phyloP scores from a whole-genome alignment of 2,329 filamentous ascomycete species.

The Laburnicola sp. region DNA sequence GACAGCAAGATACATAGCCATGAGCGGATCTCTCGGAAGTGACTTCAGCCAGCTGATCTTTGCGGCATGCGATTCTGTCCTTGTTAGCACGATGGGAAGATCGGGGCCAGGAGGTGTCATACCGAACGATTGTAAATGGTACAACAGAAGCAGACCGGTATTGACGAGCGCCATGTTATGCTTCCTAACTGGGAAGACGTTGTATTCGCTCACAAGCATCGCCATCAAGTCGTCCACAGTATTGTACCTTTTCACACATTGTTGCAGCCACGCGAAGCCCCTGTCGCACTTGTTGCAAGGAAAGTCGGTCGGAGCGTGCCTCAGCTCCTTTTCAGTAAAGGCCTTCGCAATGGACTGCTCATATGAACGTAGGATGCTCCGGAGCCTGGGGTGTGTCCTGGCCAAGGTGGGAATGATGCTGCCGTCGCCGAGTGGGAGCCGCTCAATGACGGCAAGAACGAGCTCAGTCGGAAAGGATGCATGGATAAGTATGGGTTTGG shows the following conservation, averaged over 20 bases:
- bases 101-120: not conserved
- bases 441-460: slow-evolving; percentile 30
- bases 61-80: slow-evolving; percentile 15
- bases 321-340: slow-evolving; percentile 31
- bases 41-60: slow-evolving; percentile 28
- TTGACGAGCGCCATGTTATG: slow-evolving; percentile 34
- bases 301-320: slow-evolving; percentile 35
- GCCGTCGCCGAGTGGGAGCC: slow-evolving; percentile 31
- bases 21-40: slow-evolving; percentile 28
- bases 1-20: slow-evolving; percentile 33
- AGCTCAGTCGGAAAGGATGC: slow-evolving; percentile 32
- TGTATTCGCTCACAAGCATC: slow-evolving; percentile 28
- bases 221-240: slow-evolving; percentile 38
- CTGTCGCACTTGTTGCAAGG: slow-evolving; percentile 12
- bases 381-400: slow-evolving; percentile 23
- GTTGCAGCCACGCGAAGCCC: slow-evolving; percentile 29
- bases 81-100: slow-evolving; percentile 5
- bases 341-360: slow-evolving; percentile 29
- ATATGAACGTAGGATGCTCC: slow-evolving; percentile 25
- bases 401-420: slow-evolving; percentile 22
- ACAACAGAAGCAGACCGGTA: slow-evolving; percentile 32
- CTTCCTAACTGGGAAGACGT: slow-evolving; percentile 26
- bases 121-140: slow-evolving; percentile 26
- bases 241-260: slow-evolving; percentile 36
- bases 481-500: slow-evolving; percentile 17